A percentile compares a stretch with the other conserved stretches of the same genome.
These are phyloP conservation scores for Neurospora tetrasperma DNA, from an alignment of 495 filamentous ascomycete genomes.

Conservation along the genomic window DNA sequence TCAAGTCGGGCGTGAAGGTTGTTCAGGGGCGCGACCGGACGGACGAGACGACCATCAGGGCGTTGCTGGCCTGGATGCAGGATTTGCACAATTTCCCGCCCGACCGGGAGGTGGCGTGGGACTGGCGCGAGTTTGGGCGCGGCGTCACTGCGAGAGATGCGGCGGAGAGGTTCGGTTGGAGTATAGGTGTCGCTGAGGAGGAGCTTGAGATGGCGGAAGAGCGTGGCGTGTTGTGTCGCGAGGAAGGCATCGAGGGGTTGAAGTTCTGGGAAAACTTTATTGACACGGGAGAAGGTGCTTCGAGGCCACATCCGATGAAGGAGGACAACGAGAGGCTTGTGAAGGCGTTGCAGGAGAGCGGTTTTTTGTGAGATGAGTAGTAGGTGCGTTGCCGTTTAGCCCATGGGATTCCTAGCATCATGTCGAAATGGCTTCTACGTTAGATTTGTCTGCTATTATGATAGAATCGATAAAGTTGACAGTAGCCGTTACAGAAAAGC, in stretches of 20 bases:
- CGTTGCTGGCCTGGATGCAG: slow-evolving; percentile 65
- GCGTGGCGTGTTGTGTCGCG: slow-evolving; percentile 69
- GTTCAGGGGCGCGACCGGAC: slow-evolving; percentile 83
- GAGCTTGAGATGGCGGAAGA: slow-evolving; percentile 97
- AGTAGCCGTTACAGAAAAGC: background rate
- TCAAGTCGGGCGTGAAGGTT: slow-evolving; percentile 85
- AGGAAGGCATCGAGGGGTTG: slow-evolving; percentile 73
- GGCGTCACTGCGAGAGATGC: slow-evolving; percentile 84
- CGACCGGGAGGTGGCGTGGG: slow-evolving; percentile 56
- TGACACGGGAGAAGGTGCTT: slow-evolving; percentile 29
- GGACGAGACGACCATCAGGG: slow-evolving; percentile 77
- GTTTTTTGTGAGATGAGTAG: slow-evolving; percentile 26
- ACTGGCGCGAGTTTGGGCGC: slow-evolving; percentile 64
- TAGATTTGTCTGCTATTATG: background rate
- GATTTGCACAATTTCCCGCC: slow-evolving; percentile 59
- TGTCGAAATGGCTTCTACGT: background rate
- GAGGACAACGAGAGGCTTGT: slow-evolving; percentile 18
- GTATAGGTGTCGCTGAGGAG: slow-evolving; percentile 91
- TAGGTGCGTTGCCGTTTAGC: background rate
- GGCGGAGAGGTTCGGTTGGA: slow-evolving; percentile 92
- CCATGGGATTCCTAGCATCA: background rate
- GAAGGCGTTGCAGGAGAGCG: slow-evolving; percentile 23
- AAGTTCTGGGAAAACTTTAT: slow-evolving; percentile 72
- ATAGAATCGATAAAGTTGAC: background rate
- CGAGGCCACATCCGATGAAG: slow-evolving; percentile 14